Base-by-base conservation (phyloP, 768 basidiomycete genomes). In the Lactarius psammicola region DNA sequence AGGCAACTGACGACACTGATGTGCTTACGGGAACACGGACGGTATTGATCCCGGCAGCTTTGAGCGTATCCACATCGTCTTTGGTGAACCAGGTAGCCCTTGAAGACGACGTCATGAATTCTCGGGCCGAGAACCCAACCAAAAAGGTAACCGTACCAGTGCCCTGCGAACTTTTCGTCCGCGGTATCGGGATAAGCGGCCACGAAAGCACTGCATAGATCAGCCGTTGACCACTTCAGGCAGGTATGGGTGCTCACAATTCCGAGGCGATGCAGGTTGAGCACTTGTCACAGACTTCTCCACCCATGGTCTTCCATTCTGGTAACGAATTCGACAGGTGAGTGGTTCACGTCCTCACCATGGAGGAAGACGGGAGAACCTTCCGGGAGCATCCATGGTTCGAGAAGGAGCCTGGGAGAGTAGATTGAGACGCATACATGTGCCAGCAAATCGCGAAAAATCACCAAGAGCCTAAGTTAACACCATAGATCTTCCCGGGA, bases 381-480 rank as follows among this genome's bases (percentile, higher is more conserved):
- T 74, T 80, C 76, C 10, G 89, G 89, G 49, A 90, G 79, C 90
- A 92, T 92, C 90, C 90, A 92, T n/a, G 89, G 70, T 71, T 92
- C 90, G 6, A 90, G 74, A 0, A 92, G 75, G 58, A 92, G 80
- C 90, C 90, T 91, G 62, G 11, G 64, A 40, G 23, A 20, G 5
- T 8, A 31, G n/a, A 5, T 17, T 49, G 67, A 49, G 56, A 56
- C 26, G 56, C 51, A 30, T 56, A 44, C 68, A 67, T 56, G 42
- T 36, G 40, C 17, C 17, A 36, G 13, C 33, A 30, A 30, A n/a
- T 4, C 23, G 17, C 7, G 10, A 3, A 33, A 58, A 31, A 59
- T 69, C 66, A 84, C 86, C 86, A 88, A 62, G 85, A 85, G 17
- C 88, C 87, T 36, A 90, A 72, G 71, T 90, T 90, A 3, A 90